Evolutionary conservation across 2,329 filamentous ascomycete species (phyloP).

Genomic region (Fusarium ambrosium): DNA sequence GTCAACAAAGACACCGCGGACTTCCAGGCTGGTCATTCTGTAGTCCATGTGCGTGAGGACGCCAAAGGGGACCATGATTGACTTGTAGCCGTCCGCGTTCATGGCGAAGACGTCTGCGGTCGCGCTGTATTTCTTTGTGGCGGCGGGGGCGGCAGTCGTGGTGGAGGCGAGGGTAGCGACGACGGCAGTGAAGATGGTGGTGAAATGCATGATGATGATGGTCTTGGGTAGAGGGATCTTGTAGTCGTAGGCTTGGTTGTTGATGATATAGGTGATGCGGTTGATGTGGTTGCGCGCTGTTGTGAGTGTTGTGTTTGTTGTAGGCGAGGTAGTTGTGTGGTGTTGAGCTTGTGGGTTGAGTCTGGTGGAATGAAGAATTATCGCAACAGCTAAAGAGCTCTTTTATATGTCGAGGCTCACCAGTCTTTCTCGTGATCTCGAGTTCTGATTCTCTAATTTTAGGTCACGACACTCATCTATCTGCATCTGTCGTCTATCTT

Average conservation of each 20-base stretch:
- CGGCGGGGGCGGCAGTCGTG: neutral
- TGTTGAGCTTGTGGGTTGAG: neutral
- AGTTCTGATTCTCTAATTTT: neutral
- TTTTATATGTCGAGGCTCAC: neutral
- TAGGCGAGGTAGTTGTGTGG: neutral
- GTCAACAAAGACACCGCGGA: slow-evolving; percentile 8
- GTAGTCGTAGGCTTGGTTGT: neutral
- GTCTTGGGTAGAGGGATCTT: neutral
- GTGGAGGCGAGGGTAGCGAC: neutral
- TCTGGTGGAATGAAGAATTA: neutral
- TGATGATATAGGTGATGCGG: neutral
- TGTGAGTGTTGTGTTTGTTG: no score
- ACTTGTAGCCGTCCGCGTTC: neutral
- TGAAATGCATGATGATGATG: slow-evolving; percentile 22
- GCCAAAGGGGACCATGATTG: slow-evolving; percentile 24
- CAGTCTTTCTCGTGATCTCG: neutral
- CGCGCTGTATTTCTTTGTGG: neutral
- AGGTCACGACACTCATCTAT: neutral
- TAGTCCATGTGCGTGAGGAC: slow-evolving; percentile 15
- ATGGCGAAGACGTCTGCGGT: slow-evolving; percentile 16
- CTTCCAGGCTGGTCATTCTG: slow-evolving; percentile 21
- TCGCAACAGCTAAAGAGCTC: neutral
- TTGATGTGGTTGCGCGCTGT: neutral
- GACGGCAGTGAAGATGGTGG: slow-evolving; percentile 1
- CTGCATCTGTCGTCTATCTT: neutral